phyloP scores from a whole-genome alignment of 2,329 filamentous ascomycete species.

The Pezicula rhizophila region DNA sequence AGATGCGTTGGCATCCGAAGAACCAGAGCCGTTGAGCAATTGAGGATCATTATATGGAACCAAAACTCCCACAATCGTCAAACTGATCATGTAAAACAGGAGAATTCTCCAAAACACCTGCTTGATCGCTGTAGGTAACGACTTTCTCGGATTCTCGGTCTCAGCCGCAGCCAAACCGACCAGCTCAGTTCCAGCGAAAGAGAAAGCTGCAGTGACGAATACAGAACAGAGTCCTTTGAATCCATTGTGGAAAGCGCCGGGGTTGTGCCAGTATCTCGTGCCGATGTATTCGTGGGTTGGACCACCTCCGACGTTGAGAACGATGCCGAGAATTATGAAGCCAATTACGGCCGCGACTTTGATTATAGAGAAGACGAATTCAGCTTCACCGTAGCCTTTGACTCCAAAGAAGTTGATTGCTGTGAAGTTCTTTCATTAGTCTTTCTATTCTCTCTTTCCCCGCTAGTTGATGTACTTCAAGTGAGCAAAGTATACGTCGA shows the following conservation, averaged over 20 bases:
- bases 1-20: constrained; percentile 26
- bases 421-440: too few relatives aligned
- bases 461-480: too few relatives aligned
- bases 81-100: constrained; percentile 35
- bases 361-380: constrained; percentile 49
- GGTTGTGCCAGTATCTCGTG: constrained; percentile 51
- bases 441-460: too few relatives aligned
- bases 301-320: constrained; percentile 52
- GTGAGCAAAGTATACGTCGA: too few relatives aligned
- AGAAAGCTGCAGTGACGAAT: constrained; percentile 56
- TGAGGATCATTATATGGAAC: constrained; percentile 24
- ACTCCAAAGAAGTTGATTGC: constrained; percentile 49
- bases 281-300: constrained; percentile 52
- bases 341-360: constrained; percentile 54
- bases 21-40: constrained; percentile 30
- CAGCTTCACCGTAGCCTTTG: constrained; percentile 51
- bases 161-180: constrained; percentile 54
- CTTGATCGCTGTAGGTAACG: constrained; percentile 33
- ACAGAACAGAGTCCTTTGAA: constrained; percentile 58
- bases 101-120: constrained; percentile 39
- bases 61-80: constrained; percentile 34
- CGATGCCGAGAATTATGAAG: constrained; percentile 59
- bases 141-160: constrained; percentile 46
- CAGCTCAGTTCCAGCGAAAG: constrained; percentile 55
- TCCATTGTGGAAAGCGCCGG: constrained; percentile 47